Base-by-base conservation (phyloP, 1,284 basidiomycete genomes). In the Leccinum huronense region DNA sequence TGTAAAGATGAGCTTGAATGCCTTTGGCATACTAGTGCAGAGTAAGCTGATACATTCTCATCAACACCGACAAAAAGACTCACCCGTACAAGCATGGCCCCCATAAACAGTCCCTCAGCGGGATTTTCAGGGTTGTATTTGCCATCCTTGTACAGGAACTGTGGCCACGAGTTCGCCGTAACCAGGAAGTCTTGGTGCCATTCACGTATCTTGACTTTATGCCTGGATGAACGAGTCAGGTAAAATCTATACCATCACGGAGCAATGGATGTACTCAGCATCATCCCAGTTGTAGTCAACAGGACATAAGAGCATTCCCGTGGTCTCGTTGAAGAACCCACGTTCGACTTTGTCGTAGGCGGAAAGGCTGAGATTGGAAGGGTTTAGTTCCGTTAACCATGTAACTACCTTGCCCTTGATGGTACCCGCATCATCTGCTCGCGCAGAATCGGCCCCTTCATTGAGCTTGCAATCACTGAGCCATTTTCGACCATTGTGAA, bases 281-380 rank as follows among this genome's bases (percentile, higher is more conserved):
- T 63, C 23, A 2, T 51, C 27, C 68, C 68, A 69, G 10, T 67
- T 34, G 42, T 67, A 69, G 9, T 70, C 60, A 0, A 61, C 40
- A 0, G 59, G 66, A 38, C 68, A 70, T 8, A 69, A 13, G 4
- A 65, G 60, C 19, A 14, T 36, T 11, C 34, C 61, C 2, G 63
- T 69, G 34, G 14, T 33, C 40, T 64, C 16, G 42, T 63, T 51
- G 4, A 59, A 3, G n/a, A 69, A 67, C 1, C 63, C 56, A 1
- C 19, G 3, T 14, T 48, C 56, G 0, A 4, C 9, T 53, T 69
- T 69, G 9, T 58, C 9, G 0, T 33, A 13, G 5, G 31, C n/a
- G 3, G 34, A 33, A 1, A 66, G 33, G 45, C 8, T 1, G n/a
- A 3, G 7, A 11, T 48, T 48, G 10, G 9, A 16, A n/a, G 62